Evolutionary conservation across 352 stramenopile species (phyloP), one percentile per base, ranked within the genome.

Genomic region (Pythium aristosporum): DNA sequence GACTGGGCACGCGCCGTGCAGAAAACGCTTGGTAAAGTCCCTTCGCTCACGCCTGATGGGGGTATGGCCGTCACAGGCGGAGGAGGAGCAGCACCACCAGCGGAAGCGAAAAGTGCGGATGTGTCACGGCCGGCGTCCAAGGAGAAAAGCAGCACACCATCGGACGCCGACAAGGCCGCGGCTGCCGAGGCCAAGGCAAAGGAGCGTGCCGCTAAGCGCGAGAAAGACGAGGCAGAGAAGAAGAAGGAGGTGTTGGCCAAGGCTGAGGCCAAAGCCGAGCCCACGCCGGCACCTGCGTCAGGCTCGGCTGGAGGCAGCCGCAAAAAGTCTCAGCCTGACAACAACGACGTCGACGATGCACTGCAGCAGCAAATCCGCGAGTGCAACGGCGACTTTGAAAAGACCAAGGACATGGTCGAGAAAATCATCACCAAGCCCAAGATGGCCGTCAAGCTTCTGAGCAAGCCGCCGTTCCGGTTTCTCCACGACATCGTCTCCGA

Each of bases 401-500:
- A 74, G 46, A 91, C 82, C 10, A 91, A 93, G 64, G 82, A 83
- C 0, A 58, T 89, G 46, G 61, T 93, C 15, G 84, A 93, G 63
- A 87, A 89, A 57, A 71, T 96, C 44, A 94, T 94, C 55, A 60
- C 78, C 7, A 92, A 91, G 47, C 85, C 85, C 50, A 96, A 96
- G 63, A 93, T 96, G 85, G 85, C 77, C 2, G 72, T 79, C 28
- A 94, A 96, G 60, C 61, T 96, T 11, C 65, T 96, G 20, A 76
- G 75, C 46, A 96, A 95, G 54, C 89, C 89, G 16, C 89, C 89
- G 18, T 96, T 96, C 68, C 87, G 87, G 21, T 96, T 96, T 65
- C 71, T 96, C 32, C 87, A 96, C 61, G 87, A 96, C 60, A 78
- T 96, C 32, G 71, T 95, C 39, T 88, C 79, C 10, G 87, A 94